phyloP scores from a whole-genome alignment of 306 rosid genomes.

The Acacia crassicarpa region DNA sequence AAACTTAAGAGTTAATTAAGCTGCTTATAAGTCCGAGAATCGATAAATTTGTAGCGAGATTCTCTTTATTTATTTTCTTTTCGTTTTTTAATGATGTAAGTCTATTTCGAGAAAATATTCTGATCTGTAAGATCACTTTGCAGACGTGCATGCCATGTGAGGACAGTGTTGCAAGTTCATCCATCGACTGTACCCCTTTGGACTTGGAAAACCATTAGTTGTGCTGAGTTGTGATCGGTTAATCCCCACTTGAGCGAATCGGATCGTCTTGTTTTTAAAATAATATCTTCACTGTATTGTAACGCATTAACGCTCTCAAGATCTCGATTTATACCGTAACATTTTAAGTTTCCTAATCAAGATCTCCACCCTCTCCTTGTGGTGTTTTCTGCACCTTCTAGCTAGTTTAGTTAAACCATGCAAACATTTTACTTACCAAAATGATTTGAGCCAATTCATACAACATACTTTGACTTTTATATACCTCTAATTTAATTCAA shows the following conservation, averaged over 20 bases:
- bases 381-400: too few relatives aligned
- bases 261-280: background rate
- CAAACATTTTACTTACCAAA: background rate
- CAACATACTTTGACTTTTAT: too few relatives aligned
- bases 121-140: background rate
- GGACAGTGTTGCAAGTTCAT: background rate
- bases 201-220: background rate
- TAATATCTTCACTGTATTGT: too few relatives aligned
- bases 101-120: background rate
- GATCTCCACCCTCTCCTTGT: background rate
- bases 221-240: background rate
- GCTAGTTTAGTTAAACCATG: background rate
- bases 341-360: background rate
- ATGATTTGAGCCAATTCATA: too few relatives aligned
- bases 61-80: background rate
- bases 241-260: background rate
- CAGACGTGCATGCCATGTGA: background rate
- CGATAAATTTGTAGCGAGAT: background rate
- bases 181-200: background rate
- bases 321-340: background rate
- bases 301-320: background rate
- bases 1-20: background rate
- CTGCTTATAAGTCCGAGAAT: background rate
- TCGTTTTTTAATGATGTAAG: background rate
- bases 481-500: too few relatives aligned